Conservation (phyloP, 2,329 filamentous ascomycete genomes). For the Calonectria naviculata region DNA sequence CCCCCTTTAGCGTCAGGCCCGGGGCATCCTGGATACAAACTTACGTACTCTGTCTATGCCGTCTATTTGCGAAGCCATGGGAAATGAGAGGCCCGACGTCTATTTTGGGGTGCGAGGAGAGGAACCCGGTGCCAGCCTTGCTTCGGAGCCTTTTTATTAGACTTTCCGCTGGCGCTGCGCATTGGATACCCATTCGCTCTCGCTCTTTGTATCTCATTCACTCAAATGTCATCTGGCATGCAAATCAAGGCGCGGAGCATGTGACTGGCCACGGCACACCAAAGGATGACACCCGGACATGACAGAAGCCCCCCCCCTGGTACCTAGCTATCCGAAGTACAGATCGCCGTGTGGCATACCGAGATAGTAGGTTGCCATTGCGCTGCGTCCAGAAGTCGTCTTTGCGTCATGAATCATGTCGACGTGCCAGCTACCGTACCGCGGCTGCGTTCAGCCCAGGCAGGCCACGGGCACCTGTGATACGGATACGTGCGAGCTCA, state of each 20-base stretch:
- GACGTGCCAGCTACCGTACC: background rate
- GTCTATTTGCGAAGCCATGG: background rate
- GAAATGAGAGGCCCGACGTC: slow-evolving; percentile 3
- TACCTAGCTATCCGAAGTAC: background rate
- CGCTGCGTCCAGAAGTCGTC: background rate
- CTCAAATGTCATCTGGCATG: background rate
- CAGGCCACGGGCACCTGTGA: too few relatives aligned
- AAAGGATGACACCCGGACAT: background rate
- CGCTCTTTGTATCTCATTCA: background rate
- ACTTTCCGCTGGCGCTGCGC: background rate
- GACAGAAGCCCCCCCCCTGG: background rate
- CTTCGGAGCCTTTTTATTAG: background rate
- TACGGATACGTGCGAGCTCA: too few relatives aligned
- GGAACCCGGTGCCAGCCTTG: background rate
- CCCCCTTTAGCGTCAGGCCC: slow-evolving; percentile 11
- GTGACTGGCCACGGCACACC: slow-evolving; percentile 6
- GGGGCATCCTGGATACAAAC: background rate
- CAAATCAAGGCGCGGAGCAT: slow-evolving; percentile 11
- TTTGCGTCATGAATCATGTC: background rate
- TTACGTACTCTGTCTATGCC: background rate
- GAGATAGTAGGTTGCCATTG: slow-evolving; percentile 2
- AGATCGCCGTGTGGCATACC: slow-evolving; percentile 14
- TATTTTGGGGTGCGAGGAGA: background rate
- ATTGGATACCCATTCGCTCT: background rate
- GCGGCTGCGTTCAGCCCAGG: too few relatives aligned